Base-by-base conservation (phyloP, 192 early-diverging fungal species). In the Coemansia sp. region DNA sequence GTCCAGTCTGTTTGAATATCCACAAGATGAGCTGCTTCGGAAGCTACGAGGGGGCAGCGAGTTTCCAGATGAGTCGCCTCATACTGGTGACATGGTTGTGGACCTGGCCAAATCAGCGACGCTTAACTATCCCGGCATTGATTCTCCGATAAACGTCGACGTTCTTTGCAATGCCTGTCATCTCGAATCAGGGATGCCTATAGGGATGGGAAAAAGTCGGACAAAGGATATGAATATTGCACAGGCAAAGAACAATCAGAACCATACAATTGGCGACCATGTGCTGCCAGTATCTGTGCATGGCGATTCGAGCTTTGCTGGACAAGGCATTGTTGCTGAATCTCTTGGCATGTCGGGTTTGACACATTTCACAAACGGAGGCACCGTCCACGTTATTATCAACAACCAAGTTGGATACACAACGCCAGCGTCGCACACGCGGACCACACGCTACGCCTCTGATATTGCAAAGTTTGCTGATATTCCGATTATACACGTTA, bases 401-500 rank as follows among this genome's bases (percentile, higher is more conserved):
- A 98, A 98, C 77, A 98, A 98, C 72, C 96, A 98, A 79, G 84
- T 98, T 50, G 91, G 91, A 19, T 98, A 98, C 79, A 98, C 94
- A 0, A 98, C 94, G n/a, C 93, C 93, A 3, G 90, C 93, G 7
- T 88, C 90, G 75, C 96, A 98, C 76, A 90, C 94, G 0, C 88
- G 96, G 23, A 92, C 91, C 2, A 93, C 92, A 8, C 86, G 87
- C 11, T 96, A 98, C 74, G 88, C 90, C 38, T 93, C 91, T 2
- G 96, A 98, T 58, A 90, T 98, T 71, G 96, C 91, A 22, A 98
- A 98, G 77, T 94, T 94, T 87, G 93, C 94, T 67, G 90, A 93
- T 66, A 87, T 91, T 12, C 94, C 96, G 23, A 87, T 98, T 14
- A 90, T 98, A 47, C 96, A 98, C 70, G 96, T 96, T 35, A 98